Evolutionary conservation across 2,329 filamentous ascomycete species (phyloP).

Genomic region (Daldinia sp.): DNA sequence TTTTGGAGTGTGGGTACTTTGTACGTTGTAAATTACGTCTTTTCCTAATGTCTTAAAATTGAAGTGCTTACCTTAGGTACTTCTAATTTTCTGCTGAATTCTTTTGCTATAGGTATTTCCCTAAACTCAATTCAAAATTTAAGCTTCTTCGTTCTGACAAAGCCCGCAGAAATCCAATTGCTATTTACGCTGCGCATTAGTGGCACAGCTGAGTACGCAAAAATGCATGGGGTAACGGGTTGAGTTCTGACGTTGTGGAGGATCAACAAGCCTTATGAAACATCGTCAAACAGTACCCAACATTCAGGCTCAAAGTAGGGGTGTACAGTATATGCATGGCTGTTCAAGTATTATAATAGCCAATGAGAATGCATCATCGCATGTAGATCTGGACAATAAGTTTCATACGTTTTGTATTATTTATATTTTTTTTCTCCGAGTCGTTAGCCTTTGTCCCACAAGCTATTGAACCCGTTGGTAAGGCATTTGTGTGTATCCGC

Average conservation of each 20-base stretch:
- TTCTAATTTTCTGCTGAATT: background rate
- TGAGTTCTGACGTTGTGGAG: constrained; percentile 15
- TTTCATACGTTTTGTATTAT: background rate
- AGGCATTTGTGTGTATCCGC: background rate
- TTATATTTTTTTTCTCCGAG: background rate
- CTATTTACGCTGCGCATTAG: background rate
- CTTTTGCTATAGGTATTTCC: background rate
- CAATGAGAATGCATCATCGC: background rate
- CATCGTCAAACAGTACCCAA: constrained; percentile 24
- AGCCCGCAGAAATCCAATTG: background rate
- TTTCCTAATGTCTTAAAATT: background rate
- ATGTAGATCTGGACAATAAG: background rate
- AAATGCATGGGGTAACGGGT: background rate
- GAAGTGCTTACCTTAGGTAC: background rate
- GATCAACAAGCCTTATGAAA: constrained; percentile 30
- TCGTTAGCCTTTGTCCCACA: background rate
- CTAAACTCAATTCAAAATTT: background rate
- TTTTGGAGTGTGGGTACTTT: constrained; percentile 24
- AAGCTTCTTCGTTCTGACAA: background rate
- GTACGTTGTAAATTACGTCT: constrained; percentile 4
- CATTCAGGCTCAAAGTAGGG: constrained; percentile 7
- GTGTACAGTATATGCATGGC: background rate
- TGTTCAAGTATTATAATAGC: constrained; percentile 17
- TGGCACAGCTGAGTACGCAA: constrained; percentile 27
- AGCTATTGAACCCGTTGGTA: background rate